Percentiles rank a stretch among this genome's conserved stretches.
Conservation (phyloP, 2,329 filamentous ascomycete species). For the Cercospora berteroae region DNA sequence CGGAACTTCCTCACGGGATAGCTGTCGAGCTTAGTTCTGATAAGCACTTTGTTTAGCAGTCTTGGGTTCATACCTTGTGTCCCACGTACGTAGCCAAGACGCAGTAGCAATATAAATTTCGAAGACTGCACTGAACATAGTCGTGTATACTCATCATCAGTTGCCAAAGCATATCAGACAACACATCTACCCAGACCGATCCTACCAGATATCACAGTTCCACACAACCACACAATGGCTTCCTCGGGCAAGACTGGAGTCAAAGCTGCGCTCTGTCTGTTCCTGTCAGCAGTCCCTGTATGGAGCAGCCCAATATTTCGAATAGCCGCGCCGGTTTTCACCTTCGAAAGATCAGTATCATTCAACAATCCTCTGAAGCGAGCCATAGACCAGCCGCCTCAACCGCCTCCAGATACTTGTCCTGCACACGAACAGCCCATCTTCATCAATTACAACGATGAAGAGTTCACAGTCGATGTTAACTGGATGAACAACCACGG, state of each 20-base stretch:
- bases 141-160: background rate
- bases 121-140: background rate
- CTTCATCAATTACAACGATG: background rate
- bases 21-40: background rate
- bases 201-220: background rate
- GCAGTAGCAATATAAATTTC: background rate
- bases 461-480: background rate
- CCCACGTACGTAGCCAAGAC: background rate
- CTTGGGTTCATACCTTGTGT: background rate
- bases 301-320: background rate
- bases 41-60: background rate
- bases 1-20: background rate
- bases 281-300: background rate
- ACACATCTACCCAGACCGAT: background rate
- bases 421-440: background rate
- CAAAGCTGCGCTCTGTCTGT: background rate
- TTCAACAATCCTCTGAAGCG: background rate
- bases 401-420: background rate
- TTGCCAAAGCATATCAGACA: background rate
- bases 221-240: background rate
- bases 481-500: background rate
- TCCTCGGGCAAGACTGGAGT: background rate
- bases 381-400: background rate
- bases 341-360: background rate
- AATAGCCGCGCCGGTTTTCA: background rate